Evolutionary conservation across 306 rosid species (phyloP), one percentile per base, ranked within the genome.

Genomic region (Potentilla sterilis): DNA sequence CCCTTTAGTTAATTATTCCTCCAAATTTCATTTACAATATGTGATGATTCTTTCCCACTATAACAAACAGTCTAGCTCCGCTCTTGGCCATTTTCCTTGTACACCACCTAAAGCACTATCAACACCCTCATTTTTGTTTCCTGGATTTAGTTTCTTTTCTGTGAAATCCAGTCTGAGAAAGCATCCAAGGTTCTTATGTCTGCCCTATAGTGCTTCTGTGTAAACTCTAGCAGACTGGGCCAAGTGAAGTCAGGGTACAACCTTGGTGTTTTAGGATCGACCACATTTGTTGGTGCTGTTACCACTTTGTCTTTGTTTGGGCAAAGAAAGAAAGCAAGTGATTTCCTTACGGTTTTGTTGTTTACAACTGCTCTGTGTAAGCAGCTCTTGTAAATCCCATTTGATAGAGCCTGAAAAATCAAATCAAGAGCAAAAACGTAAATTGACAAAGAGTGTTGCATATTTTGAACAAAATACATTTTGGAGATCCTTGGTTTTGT

Each of bases 361-460:
- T 89, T 91, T n/a, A 93, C 97, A 52, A 91, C 83, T 72, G 97
- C 98, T 82, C 97, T 93, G 41, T 93, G 98, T 87, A 89, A 51
- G 82, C 98, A 89, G 75, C 98, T 93, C 89, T 85, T 89, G 88
- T 79, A 91, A 42, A 84, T 72, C 78, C 98, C 98, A 77, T 93
- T 93, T 10, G 98, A 82, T 59, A 93, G 79, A n/a, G 97, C 98
- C 98, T 93, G 90, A 65, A 83, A 78, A 0, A 72, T 57, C 54
- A 74, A 19, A 24, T 9, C 34, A 63, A 15, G 9, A 61, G 4
- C 15, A n/a, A 35, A 63, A 18, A 11, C 43, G 35, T 63, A 63
- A 34, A 14, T 63, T 63, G 22, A 16, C 19, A 9, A 7, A 7
- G 6, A 7, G 44, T 34, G 18, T 58, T 24, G 6, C 67, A 32